Evolutionary conservation across 306 rosid species (phyloP), one percentile per base, ranked within the genome.

Genomic region (Citrullus colocynthis): DNA sequence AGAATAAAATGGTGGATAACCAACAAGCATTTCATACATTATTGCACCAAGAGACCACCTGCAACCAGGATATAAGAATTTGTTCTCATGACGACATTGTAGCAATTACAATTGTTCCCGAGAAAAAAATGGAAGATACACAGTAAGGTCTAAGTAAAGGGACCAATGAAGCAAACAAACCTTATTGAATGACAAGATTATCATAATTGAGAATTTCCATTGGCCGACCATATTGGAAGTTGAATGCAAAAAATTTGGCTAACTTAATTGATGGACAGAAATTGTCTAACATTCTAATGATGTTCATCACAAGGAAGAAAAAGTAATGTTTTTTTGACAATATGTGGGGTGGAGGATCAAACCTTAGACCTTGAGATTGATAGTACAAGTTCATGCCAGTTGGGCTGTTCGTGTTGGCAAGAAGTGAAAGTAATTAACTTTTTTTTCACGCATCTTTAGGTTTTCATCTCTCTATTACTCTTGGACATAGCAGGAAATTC

Each of bases 31-130:
- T 85, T 93, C 97, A 74, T 93, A 93, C 96, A 88, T 84, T 82
- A 93, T 91, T 57, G 98, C 98, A 76, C 97, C 98, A 81, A 93
- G 98, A 55, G 98, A 93, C 98, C 98, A 93, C 97, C 98, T 93
- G 83, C 84, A 84, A 66, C 79, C 78, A 81, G 83, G 82, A 84
- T 70, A 49, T 66, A 48, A 58, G 81, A 75, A 80, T 45, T 48
- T 61, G 24, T 16, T 32, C 77, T 73, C 30, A 49, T 4, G 42
- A 30, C 9, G 60, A 30, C 34, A 24, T 21, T 49, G 58, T 30
- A 72, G 21, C 59, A 71, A 72, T 45, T 12, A 28, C 44, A 9
- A 72, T 72, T 72, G 15, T 49, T 71, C 41, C 18, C 5, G 0
- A 48, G 76, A 9, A 4, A 32, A 24, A 48, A 71, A 48, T 13